Evolutionary conservation across 208 protist genomes (phyloP), one percentile per base, ranked within the genome.

Genomic region (Histomonas meleagridis): DNA sequence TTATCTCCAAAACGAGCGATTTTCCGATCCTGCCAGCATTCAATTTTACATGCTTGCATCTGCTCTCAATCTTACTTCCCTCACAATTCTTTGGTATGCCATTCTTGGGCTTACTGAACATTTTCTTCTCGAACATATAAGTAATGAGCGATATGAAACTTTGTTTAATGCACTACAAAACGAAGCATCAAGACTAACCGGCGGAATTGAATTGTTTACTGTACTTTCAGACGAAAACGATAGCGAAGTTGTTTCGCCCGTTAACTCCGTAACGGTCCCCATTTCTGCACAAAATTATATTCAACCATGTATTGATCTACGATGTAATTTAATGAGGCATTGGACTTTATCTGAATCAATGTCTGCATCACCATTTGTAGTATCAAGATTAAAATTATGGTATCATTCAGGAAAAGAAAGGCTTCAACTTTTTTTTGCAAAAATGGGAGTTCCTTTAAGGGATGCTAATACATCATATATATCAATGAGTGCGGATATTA

Each of bases 101-200:
- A 86, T 86, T 38, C 76, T 86, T 35, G 76, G 76, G 4, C 46
- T 86, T 32, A 86, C 76, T 51, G 76, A 86, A 28, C 76, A 86
- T 38, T 86, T 86, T 57, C 32, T 86, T 32, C 46, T 86, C 32
- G 76, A 46, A 38, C 76, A 86, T 86, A 86, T 86, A 18, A 46
- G 55, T 86, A 86, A 86, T 86, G 5, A 43, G 7, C 4, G 76
- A 38, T 86, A 86, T 49, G 76, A 86, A 38, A 18, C 43, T 55
- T 43, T 86, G 9, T 48, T 86, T n/a, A 46, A 86, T 51, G 46
- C 46, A 38, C 32, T 86, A 38, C 46, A 43, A 55, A 86, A 86
- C 26, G 76, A 86, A 86, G 76, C 46, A 32, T 86, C 76, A 38
- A 7, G 76, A 55, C 35, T 86, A n/a, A 51, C 76, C 32, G 46